phyloP scores from a whole-genome alignment of 1,284 basidiomycete species.

The Boletus coffeatus region DNA sequence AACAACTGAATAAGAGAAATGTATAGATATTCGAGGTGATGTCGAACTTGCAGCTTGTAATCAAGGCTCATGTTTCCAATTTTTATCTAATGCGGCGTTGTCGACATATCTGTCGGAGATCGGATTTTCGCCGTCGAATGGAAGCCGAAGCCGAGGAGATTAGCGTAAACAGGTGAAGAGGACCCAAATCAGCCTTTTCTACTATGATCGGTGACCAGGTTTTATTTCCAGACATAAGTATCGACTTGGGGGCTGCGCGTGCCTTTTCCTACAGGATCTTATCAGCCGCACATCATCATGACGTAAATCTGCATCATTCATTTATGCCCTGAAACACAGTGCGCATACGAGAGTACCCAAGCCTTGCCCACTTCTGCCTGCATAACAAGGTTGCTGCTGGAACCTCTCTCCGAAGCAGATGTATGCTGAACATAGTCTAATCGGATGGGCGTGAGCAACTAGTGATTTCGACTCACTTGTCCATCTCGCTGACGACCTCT shows the following conservation, averaged over 20 bases:
- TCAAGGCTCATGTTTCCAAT: background rate
- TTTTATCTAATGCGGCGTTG: background rate
- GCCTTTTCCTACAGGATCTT: slow-evolving; percentile 8
- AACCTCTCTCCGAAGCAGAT: background rate
- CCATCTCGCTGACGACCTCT: slow-evolving; percentile 24
- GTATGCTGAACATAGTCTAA: background rate
- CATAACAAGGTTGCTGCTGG: background rate
- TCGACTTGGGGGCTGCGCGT: background rate
- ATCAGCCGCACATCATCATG: slow-evolving; percentile 1
- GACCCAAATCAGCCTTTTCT: background rate
- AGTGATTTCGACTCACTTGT: slow-evolving; percentile 23
- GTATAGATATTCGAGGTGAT: background rate
- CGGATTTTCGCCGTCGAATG: background rate
- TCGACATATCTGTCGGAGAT: background rate
- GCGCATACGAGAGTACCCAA: slow-evolving; percentile 7
- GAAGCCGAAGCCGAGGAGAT: background rate
- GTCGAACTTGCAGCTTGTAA: background rate
- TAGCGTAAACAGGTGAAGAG: background rate
- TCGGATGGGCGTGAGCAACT: slow-evolving; percentile 19
- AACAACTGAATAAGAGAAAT: background rate
- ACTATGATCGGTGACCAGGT: background rate
- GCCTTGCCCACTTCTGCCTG: slow-evolving; percentile 1
- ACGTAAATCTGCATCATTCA: slow-evolving; percentile 12
- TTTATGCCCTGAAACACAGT: slow-evolving; percentile 9
- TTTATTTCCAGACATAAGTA: background rate